These are phyloP conservation scores for Boletellus sp. DNA, from an alignment of 768 basidiomycete species.

Conservation along the genomic window DNA sequence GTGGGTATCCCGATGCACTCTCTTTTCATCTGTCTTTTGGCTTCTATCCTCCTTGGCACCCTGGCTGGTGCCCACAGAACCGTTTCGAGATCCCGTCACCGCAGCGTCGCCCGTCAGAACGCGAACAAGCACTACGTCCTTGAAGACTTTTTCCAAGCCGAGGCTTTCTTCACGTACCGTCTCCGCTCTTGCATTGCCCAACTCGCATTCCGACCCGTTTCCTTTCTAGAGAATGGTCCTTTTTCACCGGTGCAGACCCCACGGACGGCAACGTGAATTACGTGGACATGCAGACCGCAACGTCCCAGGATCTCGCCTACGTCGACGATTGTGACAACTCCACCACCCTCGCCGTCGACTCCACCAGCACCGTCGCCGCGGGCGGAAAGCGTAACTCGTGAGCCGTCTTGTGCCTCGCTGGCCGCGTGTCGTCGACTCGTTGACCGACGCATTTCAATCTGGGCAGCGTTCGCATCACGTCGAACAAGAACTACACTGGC, in stretches of 20 bases:
- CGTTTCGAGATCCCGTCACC: slow-evolving; percentile 28
- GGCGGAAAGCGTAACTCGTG: slow-evolving; percentile 56
- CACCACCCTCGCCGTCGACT: slow-evolving; percentile 62
- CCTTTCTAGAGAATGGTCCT: slow-evolving; percentile 62
- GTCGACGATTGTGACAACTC: slow-evolving; percentile 53
- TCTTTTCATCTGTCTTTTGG: slow-evolving; percentile 32
- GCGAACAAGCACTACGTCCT: slow-evolving; percentile 33
- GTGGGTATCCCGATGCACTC: slow-evolving; percentile 27
- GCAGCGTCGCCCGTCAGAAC: slow-evolving; percentile 19
- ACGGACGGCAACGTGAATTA: slow-evolving; percentile 70
- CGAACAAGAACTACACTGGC: slow-evolving; percentile 56
- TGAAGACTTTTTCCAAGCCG: slow-evolving; percentile 42
- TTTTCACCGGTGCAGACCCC: slow-evolving; percentile 61
- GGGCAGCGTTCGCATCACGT: slow-evolving; percentile 61
- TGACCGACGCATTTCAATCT: not conserved
- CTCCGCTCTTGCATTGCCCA: not conserved
- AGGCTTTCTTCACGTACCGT: slow-evolving; percentile 59
- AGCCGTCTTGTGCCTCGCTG: slow-evolving; percentile 16
- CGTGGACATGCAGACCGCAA: slow-evolving; percentile 45
- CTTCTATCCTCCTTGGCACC: slow-evolving; percentile 32
- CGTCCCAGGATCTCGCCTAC: slow-evolving; percentile 52
- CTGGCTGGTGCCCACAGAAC: slow-evolving; percentile 35
- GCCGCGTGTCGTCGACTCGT: not conserved
- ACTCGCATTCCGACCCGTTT: not conserved
- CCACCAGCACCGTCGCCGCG: slow-evolving; percentile 41